Percentiles rank a stretch among this genome's conserved stretches.
These are phyloP conservation scores for Lipomyces yamadae DNA, from an alignment of 805 yeast species.

Conservation along the genomic window DNA sequence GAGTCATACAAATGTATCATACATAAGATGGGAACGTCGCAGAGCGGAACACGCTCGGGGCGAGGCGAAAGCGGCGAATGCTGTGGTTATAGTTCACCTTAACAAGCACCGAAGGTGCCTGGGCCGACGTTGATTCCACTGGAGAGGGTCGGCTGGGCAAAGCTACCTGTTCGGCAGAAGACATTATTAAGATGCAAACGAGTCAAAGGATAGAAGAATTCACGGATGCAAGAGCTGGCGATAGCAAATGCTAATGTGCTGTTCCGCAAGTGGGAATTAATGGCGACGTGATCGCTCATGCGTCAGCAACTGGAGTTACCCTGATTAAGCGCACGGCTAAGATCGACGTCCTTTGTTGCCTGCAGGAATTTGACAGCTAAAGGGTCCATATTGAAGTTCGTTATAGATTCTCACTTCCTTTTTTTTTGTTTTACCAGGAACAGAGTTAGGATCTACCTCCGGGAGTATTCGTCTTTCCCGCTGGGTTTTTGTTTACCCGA, in stretches of 20 bases:
- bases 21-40: slow-evolving; percentile 14
- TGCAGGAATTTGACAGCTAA: no score
- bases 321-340: neutral
- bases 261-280: neutral
- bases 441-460: no score
- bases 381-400: no score
- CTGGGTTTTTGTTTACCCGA: no score
- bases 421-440: no score
- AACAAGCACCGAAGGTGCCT: slow-evolving; percentile 22
- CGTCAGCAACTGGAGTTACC: neutral
- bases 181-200: neutral
- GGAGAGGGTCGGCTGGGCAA: slow-evolving; percentile 6
- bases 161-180: neutral
- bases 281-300: neutral
- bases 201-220: neutral
- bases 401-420: no score
- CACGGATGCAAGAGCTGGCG: neutral
- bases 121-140: slow-evolving; percentile 5
- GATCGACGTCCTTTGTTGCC: no score
- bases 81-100: slow-evolving; percentile 26
- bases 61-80: slow-evolving; percentile 30
- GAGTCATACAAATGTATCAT: slow-evolving; percentile 7
- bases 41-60: slow-evolving; percentile 1
- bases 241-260: neutral
- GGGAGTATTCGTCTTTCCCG: no score